These are phyloP conservation scores for Multifurca ochricompacta DNA, from an alignment of 768 basidiomycete species.

Conservation along the genomic window DNA sequence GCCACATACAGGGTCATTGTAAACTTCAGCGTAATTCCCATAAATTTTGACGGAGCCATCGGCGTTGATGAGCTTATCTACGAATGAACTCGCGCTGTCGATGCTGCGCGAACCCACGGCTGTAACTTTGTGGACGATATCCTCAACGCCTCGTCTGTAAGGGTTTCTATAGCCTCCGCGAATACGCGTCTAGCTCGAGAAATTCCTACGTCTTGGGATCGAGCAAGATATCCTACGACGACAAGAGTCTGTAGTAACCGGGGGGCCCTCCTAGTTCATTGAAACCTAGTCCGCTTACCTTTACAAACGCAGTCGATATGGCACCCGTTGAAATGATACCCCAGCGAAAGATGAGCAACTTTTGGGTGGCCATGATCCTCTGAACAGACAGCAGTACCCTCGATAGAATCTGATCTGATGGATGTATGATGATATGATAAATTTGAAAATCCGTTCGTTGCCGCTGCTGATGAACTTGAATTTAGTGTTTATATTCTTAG, in stretches of 20 bases:
- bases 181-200: background rate
- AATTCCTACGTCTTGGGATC: conserved; percentile 64
- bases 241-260: background rate
- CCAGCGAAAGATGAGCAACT: conserved; percentile 55
- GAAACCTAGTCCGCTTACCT: conserved; percentile 35
- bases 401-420: no score
- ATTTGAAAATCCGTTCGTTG: no score
- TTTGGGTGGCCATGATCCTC: conserved; percentile 22
- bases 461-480: no score
- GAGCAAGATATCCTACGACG: conserved; percentile 56
- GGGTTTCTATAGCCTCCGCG: background rate
- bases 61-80: conserved; percentile 42
- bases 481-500: no score
- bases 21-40: conserved; percentile 55
- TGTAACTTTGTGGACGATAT: conserved; percentile 57
- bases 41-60: conserved; percentile 55
- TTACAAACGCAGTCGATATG: conserved; percentile 62
- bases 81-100: conserved; percentile 63
- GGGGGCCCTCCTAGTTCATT: background rate
- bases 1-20: conserved; percentile 2
- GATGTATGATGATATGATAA: no score
- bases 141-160: conserved; percentile 52
- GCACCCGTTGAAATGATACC: conserved; percentile 80
- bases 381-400: no score
- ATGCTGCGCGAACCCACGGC: conserved; percentile 74